Base-by-base conservation (phyloP, 23 red algal genomes). In the Chondrus crispus region DNA sequence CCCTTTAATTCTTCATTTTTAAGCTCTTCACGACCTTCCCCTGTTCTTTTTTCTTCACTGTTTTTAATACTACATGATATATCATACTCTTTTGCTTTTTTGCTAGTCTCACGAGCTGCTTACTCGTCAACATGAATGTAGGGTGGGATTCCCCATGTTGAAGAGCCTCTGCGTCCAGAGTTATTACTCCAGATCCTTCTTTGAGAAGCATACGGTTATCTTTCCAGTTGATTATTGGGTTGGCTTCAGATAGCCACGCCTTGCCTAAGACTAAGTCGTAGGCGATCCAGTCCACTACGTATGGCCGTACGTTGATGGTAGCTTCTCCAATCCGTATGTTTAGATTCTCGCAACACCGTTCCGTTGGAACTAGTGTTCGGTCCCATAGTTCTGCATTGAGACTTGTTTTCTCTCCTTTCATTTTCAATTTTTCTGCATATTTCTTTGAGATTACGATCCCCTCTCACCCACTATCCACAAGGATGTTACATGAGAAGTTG, bases 231-330 rank as follows among this genome's bases (percentile, higher is more conserved):
- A 76, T 40, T 40, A 60, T 13, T 84, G 49, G 46, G 58, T 39
- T 68, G 36, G 7, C 41, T 0, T 57, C 48, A 26, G 50, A 83
- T 36, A 83, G 53, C 79, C 79, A 83, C 19, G 3, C 55, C 52
- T 83, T 83, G 32, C 79, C 44, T 83, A 83, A 24, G 52, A 83
- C 62, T 5, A 60, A 33, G 79, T 83, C 79, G 38, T 57, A 83
- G 12, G 51, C 32, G 29, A 83, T 83, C 79, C 39, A 38, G 19
- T 83, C 79, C 18, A 83, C 79, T 39, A 83, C 30, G 35, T 60
- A 83, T 62, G 53, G 52, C 53, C 53, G 46, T 30, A 83, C 53
- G 42, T 28, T 19, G 40, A 66, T 54, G 50, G 20, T 36, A 38
- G 3, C 46, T 26, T 60, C 46, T 14, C 51, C 51, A 83, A 83